phyloP scores from a whole-genome alignment of 352 stramenopile genomes.

The Phytophthora hybrid region DNA sequence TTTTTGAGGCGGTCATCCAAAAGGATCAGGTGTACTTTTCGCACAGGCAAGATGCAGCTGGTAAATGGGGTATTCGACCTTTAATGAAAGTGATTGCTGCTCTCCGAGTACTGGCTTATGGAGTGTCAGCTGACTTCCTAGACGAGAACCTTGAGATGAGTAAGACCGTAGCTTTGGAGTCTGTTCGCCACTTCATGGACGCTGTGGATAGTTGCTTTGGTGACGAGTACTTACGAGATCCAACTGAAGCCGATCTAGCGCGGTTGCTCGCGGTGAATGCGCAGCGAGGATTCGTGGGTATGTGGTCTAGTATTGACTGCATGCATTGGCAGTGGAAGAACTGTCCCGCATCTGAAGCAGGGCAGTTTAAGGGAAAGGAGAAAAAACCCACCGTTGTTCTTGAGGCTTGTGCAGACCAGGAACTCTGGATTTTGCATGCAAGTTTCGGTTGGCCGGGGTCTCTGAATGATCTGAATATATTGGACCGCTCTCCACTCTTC shows the following conservation, averaged over 20 bases:
- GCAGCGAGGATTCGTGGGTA: neutral
- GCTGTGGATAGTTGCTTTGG: neutral
- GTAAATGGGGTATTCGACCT: neutral
- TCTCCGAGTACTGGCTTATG: neutral
- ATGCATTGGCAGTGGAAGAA: conserved; percentile 16
- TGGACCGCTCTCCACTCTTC: neutral
- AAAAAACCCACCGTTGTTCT: conserved; percentile 7
- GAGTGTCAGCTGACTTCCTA: neutral
- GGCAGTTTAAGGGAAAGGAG: conserved; percentile 14
- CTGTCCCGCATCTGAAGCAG: neutral
- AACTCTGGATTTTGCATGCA: conserved; percentile 14
- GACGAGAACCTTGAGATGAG: conserved; percentile 5
- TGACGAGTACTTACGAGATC: neutral
- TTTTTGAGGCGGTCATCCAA: no score
- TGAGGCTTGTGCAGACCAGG: conserved; percentile 12
- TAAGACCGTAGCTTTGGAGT: neutral
- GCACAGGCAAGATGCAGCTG: no score
- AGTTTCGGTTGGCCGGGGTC: conserved; percentile 13
- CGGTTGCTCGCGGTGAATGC: conserved; percentile 1
- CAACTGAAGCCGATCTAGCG: neutral
- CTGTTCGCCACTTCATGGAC: neutral
- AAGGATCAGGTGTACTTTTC: no score
- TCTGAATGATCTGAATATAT: conserved; percentile 12
- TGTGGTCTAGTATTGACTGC: conserved; percentile 19
- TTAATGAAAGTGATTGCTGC: conserved; percentile 1